These are phyloP conservation scores for Wickerhamiella spandovensis DNA, from an alignment of 805 yeast genomes.

Conservation along the genomic window DNA sequence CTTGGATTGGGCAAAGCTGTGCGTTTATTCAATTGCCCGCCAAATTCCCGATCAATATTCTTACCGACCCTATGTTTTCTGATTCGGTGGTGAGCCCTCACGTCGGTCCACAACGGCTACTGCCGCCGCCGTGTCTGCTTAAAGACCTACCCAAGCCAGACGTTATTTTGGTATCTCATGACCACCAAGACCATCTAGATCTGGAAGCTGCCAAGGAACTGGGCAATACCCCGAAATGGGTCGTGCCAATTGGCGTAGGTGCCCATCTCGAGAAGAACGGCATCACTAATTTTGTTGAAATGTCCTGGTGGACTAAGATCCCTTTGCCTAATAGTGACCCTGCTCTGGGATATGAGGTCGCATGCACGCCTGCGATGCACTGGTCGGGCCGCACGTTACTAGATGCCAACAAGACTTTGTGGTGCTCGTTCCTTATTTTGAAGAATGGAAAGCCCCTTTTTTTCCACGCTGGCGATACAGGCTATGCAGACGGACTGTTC, in stretches of 20 bases:
- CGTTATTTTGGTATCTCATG: conserved; percentile 72
- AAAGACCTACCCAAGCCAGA: conserved; percentile 55
- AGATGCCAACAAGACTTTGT: conserved; percentile 68
- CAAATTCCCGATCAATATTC: conserved; percentile 41
- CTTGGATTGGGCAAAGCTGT: conserved; percentile 94
- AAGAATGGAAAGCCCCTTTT: conserved; percentile 56
- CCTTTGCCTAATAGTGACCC: conserved; percentile 28
- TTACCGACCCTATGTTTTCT: conserved; percentile 76
- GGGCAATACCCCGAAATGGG: conserved; percentile 61
- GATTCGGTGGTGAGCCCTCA: conserved; percentile 46
- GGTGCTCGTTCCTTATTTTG: conserved; percentile 76
- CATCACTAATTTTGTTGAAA: conserved; percentile 49
- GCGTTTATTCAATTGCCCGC: conserved; percentile 51
- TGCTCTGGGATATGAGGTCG: conserved; percentile 53
- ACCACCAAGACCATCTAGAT: conserved; percentile 93
- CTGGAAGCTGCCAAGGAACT: conserved; percentile 37
- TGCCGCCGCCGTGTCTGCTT: conserved; percentile 56
- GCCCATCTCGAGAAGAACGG: conserved; percentile 46
- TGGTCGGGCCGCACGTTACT: conserved; percentile 84
- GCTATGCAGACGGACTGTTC: conserved; percentile 67
- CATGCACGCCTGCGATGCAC: conserved; percentile 82
- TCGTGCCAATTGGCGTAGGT: conserved; percentile 73
- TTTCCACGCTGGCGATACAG: conserved; percentile 93
- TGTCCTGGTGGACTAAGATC: conserved; percentile 86
- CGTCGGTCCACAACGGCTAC: conserved; percentile 76